Percentiles rank a stretch among this genome's conserved stretches.
phyloP scores from a whole-genome alignment of 73 alveolate genomes.

The Uronychia binucleata region DNA sequence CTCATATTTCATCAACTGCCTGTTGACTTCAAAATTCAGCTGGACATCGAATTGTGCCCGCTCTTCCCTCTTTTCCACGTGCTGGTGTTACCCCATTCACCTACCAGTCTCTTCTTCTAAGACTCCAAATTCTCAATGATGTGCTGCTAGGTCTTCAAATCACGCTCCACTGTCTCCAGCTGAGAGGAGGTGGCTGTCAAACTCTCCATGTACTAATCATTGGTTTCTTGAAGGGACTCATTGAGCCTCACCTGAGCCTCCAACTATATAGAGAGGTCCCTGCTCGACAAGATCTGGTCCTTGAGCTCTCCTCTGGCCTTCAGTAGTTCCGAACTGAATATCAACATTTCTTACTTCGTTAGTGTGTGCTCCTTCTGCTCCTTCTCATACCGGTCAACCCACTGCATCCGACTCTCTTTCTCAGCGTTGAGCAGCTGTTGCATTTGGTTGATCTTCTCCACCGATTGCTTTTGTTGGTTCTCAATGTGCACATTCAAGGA shows the following conservation, averaged over 20 bases:
- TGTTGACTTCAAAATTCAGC: neutral
- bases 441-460: constrained; percentile 36
- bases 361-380: constrained; percentile 47
- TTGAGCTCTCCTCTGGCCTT: constrained; percentile 4
- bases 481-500: constrained; percentile 3
- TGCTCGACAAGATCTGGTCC: constrained; percentile 1
- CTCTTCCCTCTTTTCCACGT: neutral
- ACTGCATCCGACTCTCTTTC: constrained; percentile 23
- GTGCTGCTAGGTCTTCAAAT: constrained; percentile 12
- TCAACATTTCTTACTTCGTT: constrained; percentile 1
- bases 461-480: constrained; percentile 12
- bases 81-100: neutral
- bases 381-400: constrained; percentile 38
- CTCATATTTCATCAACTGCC: neutral
- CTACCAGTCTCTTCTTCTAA: constrained; percentile 8
- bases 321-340: neutral
- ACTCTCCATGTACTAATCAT: neutral
- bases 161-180: constrained; percentile 23
- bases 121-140: constrained; percentile 15
- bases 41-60: neutral
- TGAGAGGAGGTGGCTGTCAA: neutral
- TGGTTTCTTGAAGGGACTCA: constrained; percentile 8
- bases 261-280: constrained; percentile 16
- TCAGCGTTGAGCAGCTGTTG: constrained; percentile 16
- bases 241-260: neutral